Conservation (phyloP, 2,329 filamentous ascomycete genomes). For the Cordyceps farinosa region DNA sequence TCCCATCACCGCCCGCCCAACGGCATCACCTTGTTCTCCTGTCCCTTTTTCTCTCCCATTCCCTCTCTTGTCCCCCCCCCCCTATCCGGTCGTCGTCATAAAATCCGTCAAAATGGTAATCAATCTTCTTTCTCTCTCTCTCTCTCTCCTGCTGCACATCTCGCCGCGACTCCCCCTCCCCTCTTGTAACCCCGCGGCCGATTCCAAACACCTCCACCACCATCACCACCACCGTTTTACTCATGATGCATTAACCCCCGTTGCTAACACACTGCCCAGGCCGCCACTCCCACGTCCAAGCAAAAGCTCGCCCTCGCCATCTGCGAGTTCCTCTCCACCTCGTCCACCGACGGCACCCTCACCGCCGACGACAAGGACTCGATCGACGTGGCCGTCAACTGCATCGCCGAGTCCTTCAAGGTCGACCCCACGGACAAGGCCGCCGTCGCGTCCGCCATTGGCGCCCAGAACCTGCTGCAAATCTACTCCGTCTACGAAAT, state of each 20-base stretch:
- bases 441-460: conserved; percentile 72
- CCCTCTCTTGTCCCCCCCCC: no score
- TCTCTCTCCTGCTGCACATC: no score
- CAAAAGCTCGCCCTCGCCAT: conserved; percentile 96
- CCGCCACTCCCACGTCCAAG: conserved; percentile 47
- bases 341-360: conserved; percentile 83
- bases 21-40: no score
- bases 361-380: conserved; percentile 85
- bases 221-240: no score
- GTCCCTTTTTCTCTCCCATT: no score
- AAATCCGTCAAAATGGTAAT: no score
- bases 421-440: conserved; percentile 77
- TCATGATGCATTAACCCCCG: no score
- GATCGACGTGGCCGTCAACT: conserved; percentile 90
- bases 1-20: background rate
- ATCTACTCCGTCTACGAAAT: conserved; percentile 98
- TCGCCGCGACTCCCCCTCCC: background rate
- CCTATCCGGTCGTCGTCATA: no score
- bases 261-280: conserved; percentile 19
- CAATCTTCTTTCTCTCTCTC: no score
- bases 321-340: conserved; percentile 87
- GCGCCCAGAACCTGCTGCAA: conserved; percentile 79
- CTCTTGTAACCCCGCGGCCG: background rate
- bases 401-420: conserved; percentile 93
- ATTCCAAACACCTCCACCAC: no score